Evolutionary conservation across 2,329 filamentous ascomycete genomes (phyloP).

Genomic region (Diaporthe batatas): DNA sequence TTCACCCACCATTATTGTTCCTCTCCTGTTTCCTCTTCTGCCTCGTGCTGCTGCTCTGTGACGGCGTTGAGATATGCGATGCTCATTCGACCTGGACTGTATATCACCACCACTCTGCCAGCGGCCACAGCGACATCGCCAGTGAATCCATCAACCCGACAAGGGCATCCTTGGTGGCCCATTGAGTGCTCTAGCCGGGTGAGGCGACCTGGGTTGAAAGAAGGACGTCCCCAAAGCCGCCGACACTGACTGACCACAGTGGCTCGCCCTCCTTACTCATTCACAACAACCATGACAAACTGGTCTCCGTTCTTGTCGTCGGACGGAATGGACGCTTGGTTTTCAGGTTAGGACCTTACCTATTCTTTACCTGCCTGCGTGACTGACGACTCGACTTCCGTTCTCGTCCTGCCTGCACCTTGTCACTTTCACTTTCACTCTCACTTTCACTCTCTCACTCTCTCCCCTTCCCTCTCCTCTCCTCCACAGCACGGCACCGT

Average conservation of each 20-base stretch:
- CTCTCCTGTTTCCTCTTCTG: background rate
- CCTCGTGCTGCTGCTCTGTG: background rate
- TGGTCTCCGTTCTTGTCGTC: slow-evolving; percentile 31
- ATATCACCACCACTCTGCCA: background rate
- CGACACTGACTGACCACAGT: background rate
- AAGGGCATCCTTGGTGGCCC: slow-evolving; percentile 21
- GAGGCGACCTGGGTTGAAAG: slow-evolving; percentile 3
- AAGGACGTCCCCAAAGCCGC: background rate
- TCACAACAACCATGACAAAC: slow-evolving; percentile 14
- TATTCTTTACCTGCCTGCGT: background rate
- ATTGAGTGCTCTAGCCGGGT: slow-evolving; percentile 9
- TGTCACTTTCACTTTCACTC: too few relatives aligned
- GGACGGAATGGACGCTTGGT: slow-evolving; percentile 33
- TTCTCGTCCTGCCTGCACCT: background rate
- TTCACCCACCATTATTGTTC: background rate
- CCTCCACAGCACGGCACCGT: slow-evolving; percentile 5
- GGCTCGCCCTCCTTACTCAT: background rate
- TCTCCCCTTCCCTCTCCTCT: too few relatives aligned
- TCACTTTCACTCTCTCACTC: too few relatives aligned
- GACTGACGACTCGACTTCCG: too few relatives aligned
- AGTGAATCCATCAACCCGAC: slow-evolving; percentile 10
- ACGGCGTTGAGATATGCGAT: slow-evolving; percentile 16
- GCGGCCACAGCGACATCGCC: background rate
- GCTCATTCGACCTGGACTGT: slow-evolving; percentile 24
- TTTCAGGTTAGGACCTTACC: slow-evolving; percentile 33